Evolutionary conservation across 2,329 filamentous ascomycete species (phyloP).

Genomic region (Colletotrichum sp.): DNA sequence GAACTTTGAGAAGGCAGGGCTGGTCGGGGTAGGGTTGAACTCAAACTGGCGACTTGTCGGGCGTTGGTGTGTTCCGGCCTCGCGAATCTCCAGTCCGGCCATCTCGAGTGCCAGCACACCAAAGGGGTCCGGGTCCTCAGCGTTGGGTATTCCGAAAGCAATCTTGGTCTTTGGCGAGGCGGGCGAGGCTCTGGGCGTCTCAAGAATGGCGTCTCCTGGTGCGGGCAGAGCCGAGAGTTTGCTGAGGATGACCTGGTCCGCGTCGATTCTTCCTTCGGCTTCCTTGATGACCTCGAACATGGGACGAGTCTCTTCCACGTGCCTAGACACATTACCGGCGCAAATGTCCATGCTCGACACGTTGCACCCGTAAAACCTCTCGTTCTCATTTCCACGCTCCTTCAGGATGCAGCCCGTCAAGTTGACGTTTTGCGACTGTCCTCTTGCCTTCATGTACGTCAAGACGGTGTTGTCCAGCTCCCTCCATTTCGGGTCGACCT

Average conservation of each 20-base stretch:
- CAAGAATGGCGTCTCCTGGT: slow-evolving; percentile 74
- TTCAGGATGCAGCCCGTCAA: slow-evolving; percentile 62
- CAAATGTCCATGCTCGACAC: slow-evolving; percentile 62
- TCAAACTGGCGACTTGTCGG: slow-evolving; percentile 84
- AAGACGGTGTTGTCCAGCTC: slow-evolving; percentile 61
- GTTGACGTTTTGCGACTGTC: slow-evolving; percentile 59
- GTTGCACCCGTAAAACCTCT: slow-evolving; percentile 58
- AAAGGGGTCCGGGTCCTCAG: slow-evolving; percentile 88
- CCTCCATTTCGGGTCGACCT: slow-evolving; percentile 56
- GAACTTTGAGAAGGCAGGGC: slow-evolving; percentile 67
- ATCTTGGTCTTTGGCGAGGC: slow-evolving; percentile 36
- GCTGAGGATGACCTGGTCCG: slow-evolving; percentile 72
- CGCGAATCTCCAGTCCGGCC: slow-evolving; percentile 86
- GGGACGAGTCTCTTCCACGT: slow-evolving; percentile 58
- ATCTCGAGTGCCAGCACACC: slow-evolving; percentile 90
- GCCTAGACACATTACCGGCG: slow-evolving; percentile 60
- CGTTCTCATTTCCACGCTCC: slow-evolving; percentile 64
- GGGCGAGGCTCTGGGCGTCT: slow-evolving; percentile 42
- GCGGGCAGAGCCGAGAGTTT: slow-evolving; percentile 69
- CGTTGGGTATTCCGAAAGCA: slow-evolving; percentile 78
- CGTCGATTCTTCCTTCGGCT: slow-evolving; percentile 81
- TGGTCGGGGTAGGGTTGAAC: slow-evolving; percentile 77
- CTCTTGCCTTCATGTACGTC: slow-evolving; percentile 64
- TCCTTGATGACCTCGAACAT: slow-evolving; percentile 86
- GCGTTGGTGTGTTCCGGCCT: slow-evolving; percentile 79